Base-by-base conservation (phyloP, 306 rosid species). In the Castanospermum australe region DNA sequence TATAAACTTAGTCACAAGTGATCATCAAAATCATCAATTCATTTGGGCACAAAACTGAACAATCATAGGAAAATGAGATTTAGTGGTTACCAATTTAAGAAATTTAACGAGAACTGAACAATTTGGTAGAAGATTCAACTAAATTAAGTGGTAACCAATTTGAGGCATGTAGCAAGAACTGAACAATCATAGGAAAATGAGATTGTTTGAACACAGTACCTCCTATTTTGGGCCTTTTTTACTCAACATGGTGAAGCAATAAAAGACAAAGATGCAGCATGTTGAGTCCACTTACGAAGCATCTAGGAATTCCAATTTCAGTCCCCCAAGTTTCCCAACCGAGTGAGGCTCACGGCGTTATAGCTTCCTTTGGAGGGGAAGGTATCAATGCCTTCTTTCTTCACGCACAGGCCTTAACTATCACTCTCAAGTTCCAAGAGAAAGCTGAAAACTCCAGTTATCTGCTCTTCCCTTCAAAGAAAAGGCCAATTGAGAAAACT, bases 291-390 rank as follows among this genome's bases (percentile, higher is more conserved):
- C 52, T 48, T 47, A 69, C 55, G 64, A 81, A 81, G 81, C 71
- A 82, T 50, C 44, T 54, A 8, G 65, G 66, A 76, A 85, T 82
- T 80, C 91, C 90, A 75, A 67, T 73, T 82, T 47, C 87, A 86
- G 73, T 55, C 9, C 76, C 71, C 55, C 83, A 83, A 84, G 88
- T 63, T 87, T 78, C 83, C 67, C 63, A 76, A 22, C 30, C 75
- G 83, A 79, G 87, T 82, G 83, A 81, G 78, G 57, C 81, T 80
- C 82, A 89, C 65, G 89, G 48, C 9, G 73, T 72, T 69, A 66
- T 73, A 75, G 72, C 88, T 60, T 88, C 84, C 84, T 87, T 83
- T 61, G 84, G 87, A 85, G 92, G 97, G 61, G 70, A 92, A 92
- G 90, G 91, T 77, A 92, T 94, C 92, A 70, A 79, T 84, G 65